A percentile compares a stretch with the other conserved stretches of the same genome.
These are phyloP conservation scores for Torulaspora microellipsoides DNA, from an alignment of 805 yeast genomes.

Conservation along the genomic window DNA sequence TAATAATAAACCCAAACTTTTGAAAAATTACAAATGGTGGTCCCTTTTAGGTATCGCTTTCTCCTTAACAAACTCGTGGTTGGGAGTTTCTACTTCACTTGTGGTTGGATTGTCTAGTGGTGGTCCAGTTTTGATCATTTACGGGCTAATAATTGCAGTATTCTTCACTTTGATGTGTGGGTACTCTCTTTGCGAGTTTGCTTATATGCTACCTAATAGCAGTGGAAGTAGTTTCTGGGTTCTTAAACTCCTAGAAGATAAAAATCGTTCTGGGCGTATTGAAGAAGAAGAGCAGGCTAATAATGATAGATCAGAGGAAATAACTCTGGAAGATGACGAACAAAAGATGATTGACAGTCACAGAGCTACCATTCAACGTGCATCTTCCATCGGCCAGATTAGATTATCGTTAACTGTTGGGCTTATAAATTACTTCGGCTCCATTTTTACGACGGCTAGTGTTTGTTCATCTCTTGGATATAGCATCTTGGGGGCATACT, in stretches of 20 bases:
- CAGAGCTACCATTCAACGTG: slow-evolving; percentile 2
- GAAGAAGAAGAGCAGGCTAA: slow-evolving; percentile 3
- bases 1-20: not conserved
- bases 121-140: slow-evolving; percentile 54
- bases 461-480: slow-evolving; percentile 51
- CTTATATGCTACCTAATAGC: slow-evolving; percentile 51
- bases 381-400: slow-evolving; percentile 9
- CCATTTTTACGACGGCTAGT: slow-evolving; percentile 59
- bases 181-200: slow-evolving; percentile 48
- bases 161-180: slow-evolving; percentile 45
- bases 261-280: not conserved
- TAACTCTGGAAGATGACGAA: not conserved
- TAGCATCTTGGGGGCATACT: slow-evolving; percentile 48
- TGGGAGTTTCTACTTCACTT: slow-evolving; percentile 53
- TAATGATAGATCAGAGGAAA: not conserved
- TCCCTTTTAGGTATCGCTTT: slow-evolving; percentile 55
- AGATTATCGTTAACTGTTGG: slow-evolving; percentile 42
- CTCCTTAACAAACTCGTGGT: slow-evolving; percentile 59
- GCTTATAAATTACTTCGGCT: slow-evolving; percentile 57
- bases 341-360: not conserved
- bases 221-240: slow-evolving; percentile 63
- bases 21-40: slow-evolving; percentile 39
- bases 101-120: slow-evolving; percentile 53
- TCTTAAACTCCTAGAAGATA: slow-evolving; percentile 40
- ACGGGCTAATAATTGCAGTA: slow-evolving; percentile 52